A percentile compares a stretch with the other conserved stretches of the same genome.
These are phyloP conservation scores for Lipomyces yamanashiensis DNA, from an alignment of 805 yeast species.

Conservation along the genomic window DNA sequence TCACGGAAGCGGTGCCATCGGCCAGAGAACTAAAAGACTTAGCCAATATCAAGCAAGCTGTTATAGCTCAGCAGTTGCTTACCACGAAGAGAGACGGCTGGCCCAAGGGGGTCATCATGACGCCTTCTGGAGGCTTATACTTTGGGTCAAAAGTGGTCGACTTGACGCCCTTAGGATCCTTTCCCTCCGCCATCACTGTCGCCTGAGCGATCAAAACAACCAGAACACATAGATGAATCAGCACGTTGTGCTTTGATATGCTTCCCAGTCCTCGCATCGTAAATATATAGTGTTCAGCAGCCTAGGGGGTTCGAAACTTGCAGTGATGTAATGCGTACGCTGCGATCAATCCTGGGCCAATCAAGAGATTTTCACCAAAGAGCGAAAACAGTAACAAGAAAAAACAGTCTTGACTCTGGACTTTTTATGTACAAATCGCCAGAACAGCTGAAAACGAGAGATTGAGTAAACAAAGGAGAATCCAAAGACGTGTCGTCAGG, in stretches of 20 bases:
- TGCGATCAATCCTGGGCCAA: no score
- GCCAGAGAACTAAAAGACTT: conserved; percentile 28
- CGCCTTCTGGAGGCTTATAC: conserved; percentile 27
- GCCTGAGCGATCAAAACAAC: neutral
- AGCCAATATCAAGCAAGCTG: neutral
- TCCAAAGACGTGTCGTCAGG: neutral
- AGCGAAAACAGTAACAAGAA: neutral
- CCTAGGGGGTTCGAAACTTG: neutral
- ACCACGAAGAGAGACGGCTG: conserved; percentile 33
- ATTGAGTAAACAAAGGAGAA: neutral
- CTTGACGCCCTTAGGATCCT: conserved; percentile 25
- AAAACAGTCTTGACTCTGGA: neutral
- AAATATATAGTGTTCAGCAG: neutral
- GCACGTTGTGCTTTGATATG: neutral
- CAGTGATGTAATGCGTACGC: neutral
- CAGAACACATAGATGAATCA: neutral
- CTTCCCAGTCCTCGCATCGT: conserved; percentile 2
- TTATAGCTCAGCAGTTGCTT: neutral
- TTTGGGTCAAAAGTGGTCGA: conserved; percentile 30
- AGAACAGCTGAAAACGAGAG: neutral
- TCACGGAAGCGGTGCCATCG: conserved; percentile 35
- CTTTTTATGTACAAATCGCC: neutral
- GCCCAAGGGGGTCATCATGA: conserved; percentile 29
- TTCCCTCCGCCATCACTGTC: conserved; percentile 11
- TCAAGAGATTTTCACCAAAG: neutral